phyloP scores from a whole-genome alignment of 179 eudicot genomes.

The Actinidia polygama region DNA sequence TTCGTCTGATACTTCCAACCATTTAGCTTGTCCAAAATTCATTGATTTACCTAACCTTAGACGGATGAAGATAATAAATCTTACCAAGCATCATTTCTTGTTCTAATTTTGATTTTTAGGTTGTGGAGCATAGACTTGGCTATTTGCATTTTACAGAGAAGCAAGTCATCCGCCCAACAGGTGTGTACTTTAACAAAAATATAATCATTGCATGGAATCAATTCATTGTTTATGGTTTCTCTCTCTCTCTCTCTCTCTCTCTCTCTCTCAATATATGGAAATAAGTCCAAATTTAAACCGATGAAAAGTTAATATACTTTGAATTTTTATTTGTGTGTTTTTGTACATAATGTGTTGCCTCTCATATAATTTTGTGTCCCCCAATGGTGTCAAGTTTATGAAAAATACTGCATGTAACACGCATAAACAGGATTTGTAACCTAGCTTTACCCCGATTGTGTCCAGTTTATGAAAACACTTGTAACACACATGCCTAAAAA shows the following conservation, averaged over 20 bases:
- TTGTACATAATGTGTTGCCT: not conserved
- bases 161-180: slow-evolving; percentile 96
- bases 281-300: not conserved
- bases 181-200: slow-evolving; percentile 36
- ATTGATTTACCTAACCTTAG: not conserved
- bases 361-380: not conserved
- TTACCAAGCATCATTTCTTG: not conserved
- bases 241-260: not conserved
- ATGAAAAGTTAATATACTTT: not conserved
- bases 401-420: too few relatives aligned
- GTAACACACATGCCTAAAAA: too few relatives aligned
- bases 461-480: too few relatives aligned
- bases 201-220: not conserved
- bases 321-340: not conserved
- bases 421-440: too few relatives aligned
- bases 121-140: slow-evolving; percentile 97
- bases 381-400: too few relatives aligned
- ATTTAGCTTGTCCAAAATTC: not conserved
- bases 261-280: not conserved
- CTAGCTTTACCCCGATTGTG: too few relatives aligned
- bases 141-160: slow-evolving; percentile 95
- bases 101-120: slow-evolving; percentile 42
- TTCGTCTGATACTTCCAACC: slow-evolving; percentile 73
- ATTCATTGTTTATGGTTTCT: not conserved
- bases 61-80: not conserved